A percentile compares a stretch with the other conserved stretches of the same genome.
Evolutionary conservation across 2,329 filamentous ascomycete genomes (phyloP).

Genomic region (Aspergillus persii): DNA sequence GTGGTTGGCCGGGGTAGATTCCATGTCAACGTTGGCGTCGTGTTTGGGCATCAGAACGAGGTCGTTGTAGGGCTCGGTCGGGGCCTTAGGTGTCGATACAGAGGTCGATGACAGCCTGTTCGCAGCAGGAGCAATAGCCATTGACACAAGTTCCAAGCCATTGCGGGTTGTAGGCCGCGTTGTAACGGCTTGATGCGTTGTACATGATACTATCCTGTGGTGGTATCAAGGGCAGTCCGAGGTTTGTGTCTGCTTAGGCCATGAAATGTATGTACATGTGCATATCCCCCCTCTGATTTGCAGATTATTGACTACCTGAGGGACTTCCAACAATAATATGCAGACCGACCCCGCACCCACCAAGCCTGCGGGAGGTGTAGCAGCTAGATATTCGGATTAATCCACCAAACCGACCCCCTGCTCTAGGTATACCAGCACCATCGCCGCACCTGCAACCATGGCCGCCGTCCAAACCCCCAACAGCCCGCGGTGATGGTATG

Average conservation of each 20-base stretch:
- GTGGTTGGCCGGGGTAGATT: not conserved
- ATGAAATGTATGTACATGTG: not conserved
- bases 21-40: not conserved
- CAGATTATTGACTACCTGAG: not conserved
- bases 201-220: not conserved
- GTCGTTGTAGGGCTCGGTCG: not conserved
- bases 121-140: too few species aligned
- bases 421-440: not conserved
- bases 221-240: too few species aligned
- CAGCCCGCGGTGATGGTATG: not conserved
- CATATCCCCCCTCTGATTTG: not conserved
- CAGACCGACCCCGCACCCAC: too few species aligned
- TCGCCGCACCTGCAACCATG: not conserved
- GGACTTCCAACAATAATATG: too few species aligned
- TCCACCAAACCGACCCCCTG: not conserved
- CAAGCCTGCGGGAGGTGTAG: too few species aligned
- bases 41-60: not conserved
- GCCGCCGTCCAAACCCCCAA: not conserved
- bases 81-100: not conserved
- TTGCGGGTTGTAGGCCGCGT: not conserved
- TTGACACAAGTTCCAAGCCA: not conserved
- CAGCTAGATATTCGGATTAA: not conserved
- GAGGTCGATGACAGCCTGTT: not conserved
- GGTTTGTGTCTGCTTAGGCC: not conserved
- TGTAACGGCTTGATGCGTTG: not conserved